These are phyloP conservation scores for Trichoderma citrinoviride DNA, from an alignment of 2,329 filamentous ascomycete species.

Conservation along the genomic window DNA sequence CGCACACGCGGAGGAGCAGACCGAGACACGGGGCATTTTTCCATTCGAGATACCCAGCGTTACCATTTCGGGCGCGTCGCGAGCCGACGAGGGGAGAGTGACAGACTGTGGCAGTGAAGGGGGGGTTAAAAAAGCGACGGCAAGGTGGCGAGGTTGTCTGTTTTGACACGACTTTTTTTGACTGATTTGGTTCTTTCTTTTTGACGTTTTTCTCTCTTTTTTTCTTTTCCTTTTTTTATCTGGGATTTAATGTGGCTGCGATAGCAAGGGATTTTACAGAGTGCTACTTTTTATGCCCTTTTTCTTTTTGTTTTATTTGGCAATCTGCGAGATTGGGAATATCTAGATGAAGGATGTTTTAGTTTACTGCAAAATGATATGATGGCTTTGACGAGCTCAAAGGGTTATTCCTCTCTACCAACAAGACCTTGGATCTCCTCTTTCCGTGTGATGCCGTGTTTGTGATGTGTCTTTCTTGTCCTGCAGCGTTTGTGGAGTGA, in stretches of 20 bases:
- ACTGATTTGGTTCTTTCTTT: constrained; percentile 1
- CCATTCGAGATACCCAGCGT: constrained; percentile 40
- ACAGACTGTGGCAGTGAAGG: not conserved
- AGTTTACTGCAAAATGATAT: constrained; percentile 21
- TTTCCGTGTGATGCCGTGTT: not conserved
- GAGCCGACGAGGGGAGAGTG: not conserved
- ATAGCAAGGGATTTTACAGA: constrained; percentile 1
- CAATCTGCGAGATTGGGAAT: constrained; percentile 7
- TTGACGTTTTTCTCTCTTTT: not conserved
- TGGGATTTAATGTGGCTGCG: constrained; percentile 13
- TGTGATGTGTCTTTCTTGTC: not conserved
- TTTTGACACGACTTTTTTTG: constrained; percentile 15
- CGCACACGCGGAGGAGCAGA: constrained; percentile 22
- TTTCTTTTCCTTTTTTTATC: not conserved
- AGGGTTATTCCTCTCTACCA: not conserved
- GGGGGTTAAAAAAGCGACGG: constrained; percentile 8
- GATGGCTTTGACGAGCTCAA: constrained; percentile 22
- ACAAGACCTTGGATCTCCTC: not conserved
- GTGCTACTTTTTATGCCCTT: not conserved
- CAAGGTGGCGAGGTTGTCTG: constrained; percentile 20
- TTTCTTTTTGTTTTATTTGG: not conserved
- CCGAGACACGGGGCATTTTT: constrained; percentile 33
- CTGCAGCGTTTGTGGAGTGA: constrained; percentile 6
- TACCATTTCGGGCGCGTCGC: constrained; percentile 24
- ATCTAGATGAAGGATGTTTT: constrained; percentile 17